Evolutionary conservation across 2,329 filamentous ascomycete genomes (phyloP).

Genomic region (Cercospora beticola): DNA sequence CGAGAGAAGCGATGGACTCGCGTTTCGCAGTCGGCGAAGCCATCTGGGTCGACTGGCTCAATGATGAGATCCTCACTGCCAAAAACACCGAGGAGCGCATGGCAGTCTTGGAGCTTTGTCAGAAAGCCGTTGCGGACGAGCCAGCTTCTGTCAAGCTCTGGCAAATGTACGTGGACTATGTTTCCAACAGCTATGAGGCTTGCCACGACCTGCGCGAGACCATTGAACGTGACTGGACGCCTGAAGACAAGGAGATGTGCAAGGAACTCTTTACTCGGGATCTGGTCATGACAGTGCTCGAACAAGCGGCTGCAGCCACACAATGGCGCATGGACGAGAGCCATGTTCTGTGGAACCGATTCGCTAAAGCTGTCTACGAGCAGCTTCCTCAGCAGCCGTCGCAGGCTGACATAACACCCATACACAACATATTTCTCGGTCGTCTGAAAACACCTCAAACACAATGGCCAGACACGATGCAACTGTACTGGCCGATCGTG

Average conservation of each 20-base stretch:
- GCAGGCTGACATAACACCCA: conserved; percentile 60
- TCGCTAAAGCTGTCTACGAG: conserved; percentile 66
- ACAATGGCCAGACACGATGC: conserved; percentile 72
- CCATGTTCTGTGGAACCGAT: conserved; percentile 76
- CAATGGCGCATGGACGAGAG: conserved; percentile 75
- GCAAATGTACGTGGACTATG: conserved; percentile 75
- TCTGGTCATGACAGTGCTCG: conserved; percentile 66
- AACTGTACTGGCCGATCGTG: conserved; percentile 72
- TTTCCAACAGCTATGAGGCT: conserved; percentile 68
- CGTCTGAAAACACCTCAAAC: conserved; percentile 71
- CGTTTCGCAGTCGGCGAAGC: conserved; percentile 72
- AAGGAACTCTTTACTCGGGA: conserved; percentile 71
- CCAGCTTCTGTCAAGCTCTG: conserved; percentile 72
- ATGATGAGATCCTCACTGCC: conserved; percentile 65
- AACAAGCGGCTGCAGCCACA: conserved; percentile 68
- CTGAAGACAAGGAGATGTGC: conserved; percentile 68
- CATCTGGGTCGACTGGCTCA: conserved; percentile 73
- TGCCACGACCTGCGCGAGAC: conserved; percentile 58
- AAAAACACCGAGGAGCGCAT: conserved; percentile 66
- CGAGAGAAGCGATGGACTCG: conserved; percentile 59
- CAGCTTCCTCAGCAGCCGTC: conserved; percentile 59
- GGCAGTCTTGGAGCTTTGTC: conserved; percentile 69
- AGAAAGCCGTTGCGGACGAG: conserved; percentile 68
- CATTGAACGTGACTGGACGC: conserved; percentile 49
- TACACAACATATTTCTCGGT: conserved; percentile 68